These are phyloP conservation scores for Pneumocystis murina DNA, from an alignment of 1,139 yeast species.

Conservation along the genomic window DNA sequence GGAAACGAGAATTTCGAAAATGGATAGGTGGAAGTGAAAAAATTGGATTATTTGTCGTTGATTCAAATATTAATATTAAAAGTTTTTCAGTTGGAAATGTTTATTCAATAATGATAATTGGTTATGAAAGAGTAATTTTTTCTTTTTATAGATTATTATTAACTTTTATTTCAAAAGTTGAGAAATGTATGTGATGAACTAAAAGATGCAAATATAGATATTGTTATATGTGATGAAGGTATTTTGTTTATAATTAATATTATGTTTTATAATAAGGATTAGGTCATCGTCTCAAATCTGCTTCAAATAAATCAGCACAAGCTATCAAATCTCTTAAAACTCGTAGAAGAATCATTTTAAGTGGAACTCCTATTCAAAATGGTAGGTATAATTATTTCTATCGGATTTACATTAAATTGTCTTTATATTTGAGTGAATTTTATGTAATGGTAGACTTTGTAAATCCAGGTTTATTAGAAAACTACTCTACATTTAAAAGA, in stretches of 20 bases:
- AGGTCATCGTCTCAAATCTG: constrained; percentile 12
- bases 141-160: background rate
- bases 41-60: constrained; percentile 28
- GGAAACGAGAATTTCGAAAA: constrained; percentile 77
- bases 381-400: background rate
- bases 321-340: constrained; percentile 30
- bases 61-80: constrained; percentile 36
- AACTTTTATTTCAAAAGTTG: constrained; percentile 28
- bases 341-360: constrained; percentile 44
- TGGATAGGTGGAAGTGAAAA: constrained; percentile 61
- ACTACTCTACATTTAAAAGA: constrained; percentile 46
- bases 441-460: constrained; percentile 67
- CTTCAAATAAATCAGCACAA: background rate
- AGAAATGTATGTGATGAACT: constrained; percentile 44
- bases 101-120: constrained; percentile 69
- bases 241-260: constrained; percentile 62
- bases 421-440: constrained; percentile 57
- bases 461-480: constrained; percentile 70
- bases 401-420: background rate
- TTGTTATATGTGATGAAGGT: constrained; percentile 89
- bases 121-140: constrained; percentile 44
- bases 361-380: constrained; percentile 94
- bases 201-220: constrained; percentile 38
- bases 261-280: background rate
- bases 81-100: constrained; percentile 58